A percentile compares a stretch with the other conserved stretches of the same genome.
phyloP scores from a whole-genome alignment of 495 filamentous ascomycete genomes.

The Penicillium parvum region DNA sequence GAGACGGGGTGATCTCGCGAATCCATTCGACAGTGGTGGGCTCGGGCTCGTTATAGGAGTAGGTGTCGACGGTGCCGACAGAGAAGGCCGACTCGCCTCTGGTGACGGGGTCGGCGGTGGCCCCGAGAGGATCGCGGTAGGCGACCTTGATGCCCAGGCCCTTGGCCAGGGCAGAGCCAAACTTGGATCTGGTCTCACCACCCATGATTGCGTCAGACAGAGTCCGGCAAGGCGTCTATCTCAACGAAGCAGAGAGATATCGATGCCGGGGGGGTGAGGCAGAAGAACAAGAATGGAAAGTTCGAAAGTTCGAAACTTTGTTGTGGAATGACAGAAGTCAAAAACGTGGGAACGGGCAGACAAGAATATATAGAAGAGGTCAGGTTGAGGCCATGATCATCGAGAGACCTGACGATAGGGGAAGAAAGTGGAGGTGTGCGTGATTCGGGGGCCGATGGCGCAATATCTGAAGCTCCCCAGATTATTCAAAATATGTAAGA shows the following conservation, averaged over 20 bases:
- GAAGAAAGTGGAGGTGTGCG: constrained; percentile 12
- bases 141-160: constrained; percentile 82
- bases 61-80: constrained; percentile 68
- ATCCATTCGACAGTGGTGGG: constrained; percentile 75
- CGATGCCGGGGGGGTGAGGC: background rate
- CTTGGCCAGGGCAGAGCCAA: constrained; percentile 73
- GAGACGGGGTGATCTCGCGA: constrained; percentile 53
- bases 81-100: constrained; percentile 79
- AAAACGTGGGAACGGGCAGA: constrained; percentile 11
- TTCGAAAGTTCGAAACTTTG: background rate
- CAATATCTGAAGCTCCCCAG: constrained; percentile 28
- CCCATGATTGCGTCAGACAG: constrained; percentile 29
- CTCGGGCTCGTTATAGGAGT: constrained; percentile 75
- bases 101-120: constrained; percentile 50
- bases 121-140: constrained; percentile 50
- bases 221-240: background rate
- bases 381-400: too few species aligned
- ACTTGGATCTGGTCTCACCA: constrained; percentile 42
- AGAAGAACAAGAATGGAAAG: background rate
- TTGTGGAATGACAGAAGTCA: background rate
- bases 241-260: too few species aligned
- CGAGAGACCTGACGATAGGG: background rate
- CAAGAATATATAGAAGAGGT: constrained; percentile 12
- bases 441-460: constrained; percentile 26
- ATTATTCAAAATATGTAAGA: too few species aligned